A percentile compares a stretch with the other conserved stretches of the same genome.
Conservation (phyloP, 768 basidiomycete genomes). For the Termitomyces eurrhizus region DNA sequence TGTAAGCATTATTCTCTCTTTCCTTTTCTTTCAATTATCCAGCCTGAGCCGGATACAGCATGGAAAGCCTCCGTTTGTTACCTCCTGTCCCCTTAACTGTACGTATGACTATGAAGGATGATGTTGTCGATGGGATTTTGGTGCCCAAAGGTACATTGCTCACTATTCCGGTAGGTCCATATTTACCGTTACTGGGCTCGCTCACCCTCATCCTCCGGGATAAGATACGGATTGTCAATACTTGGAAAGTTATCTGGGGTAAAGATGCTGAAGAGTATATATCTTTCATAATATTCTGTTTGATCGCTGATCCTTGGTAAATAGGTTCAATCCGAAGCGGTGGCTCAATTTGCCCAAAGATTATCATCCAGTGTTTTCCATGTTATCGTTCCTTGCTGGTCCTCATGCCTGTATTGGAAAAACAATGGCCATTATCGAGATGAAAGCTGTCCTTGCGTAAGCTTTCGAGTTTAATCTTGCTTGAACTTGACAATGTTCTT, state of each 20-base stretch:
- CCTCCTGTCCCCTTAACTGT: conserved; percentile 41
- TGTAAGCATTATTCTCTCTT: conserved; percentile 22
- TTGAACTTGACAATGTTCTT: conserved; percentile 19
- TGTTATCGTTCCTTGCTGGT: conserved; percentile 37
- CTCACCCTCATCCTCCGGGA: background rate
- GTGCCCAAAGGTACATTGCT: conserved; percentile 44
- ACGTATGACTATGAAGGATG: conserved; percentile 31
- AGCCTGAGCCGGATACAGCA: conserved; percentile 19
- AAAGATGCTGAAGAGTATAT: conserved; percentile 45
- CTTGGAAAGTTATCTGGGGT: conserved; percentile 47
- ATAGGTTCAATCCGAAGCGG: conserved; percentile 42
- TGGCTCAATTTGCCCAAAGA: conserved; percentile 38
- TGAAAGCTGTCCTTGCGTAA: conserved; percentile 37
- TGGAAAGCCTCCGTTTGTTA: conserved; percentile 39
- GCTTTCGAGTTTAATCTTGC: background rate
- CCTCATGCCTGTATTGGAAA: conserved; percentile 43
- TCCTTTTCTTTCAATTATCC: background rate
- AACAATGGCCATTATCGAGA: conserved; percentile 41
- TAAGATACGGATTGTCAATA: conserved; percentile 48
- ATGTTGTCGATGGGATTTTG: conserved; percentile 38
- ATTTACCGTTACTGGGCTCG: too few relatives aligned
- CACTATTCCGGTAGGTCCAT: conserved; percentile 31
- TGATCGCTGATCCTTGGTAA: background rate
- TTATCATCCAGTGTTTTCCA: conserved; percentile 31
- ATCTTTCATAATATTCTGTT: background rate